Conservation (phyloP, 1,284 basidiomycete genomes). For the Sporisorium reilianum region DNA sequence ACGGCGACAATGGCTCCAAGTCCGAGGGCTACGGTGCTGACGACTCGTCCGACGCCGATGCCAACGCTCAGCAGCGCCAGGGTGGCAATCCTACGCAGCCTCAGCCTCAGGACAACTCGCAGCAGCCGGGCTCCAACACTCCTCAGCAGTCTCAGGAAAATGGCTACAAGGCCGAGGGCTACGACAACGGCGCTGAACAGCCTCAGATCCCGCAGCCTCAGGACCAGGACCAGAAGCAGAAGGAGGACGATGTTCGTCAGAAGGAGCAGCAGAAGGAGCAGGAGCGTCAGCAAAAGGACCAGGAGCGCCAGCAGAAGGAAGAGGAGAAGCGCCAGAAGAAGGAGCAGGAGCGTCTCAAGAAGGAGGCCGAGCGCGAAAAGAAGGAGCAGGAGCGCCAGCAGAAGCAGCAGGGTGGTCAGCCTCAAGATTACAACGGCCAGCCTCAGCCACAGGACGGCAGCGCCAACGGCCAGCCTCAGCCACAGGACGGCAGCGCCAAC, state of each 20-base stretch:
- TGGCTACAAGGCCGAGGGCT: too few relatives aligned
- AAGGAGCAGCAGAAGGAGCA: slow-evolving; percentile 16
- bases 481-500: slow-evolving; percentile 1
- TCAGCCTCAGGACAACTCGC: slow-evolving; percentile 5
- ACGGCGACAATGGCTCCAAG: background rate
- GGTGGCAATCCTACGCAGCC: background rate
- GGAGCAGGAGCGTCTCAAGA: slow-evolving; percentile 13
- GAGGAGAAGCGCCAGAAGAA: slow-evolving; percentile 16
- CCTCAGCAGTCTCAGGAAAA: too few relatives aligned
- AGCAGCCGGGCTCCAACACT: slow-evolving; percentile 6
- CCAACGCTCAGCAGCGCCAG: background rate
- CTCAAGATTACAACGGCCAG: too few relatives aligned
- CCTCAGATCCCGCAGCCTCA: slow-evolving; percentile 9
- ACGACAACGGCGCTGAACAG: too few relatives aligned
- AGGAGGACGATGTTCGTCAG: slow-evolving; percentile 2
- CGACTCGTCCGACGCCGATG: background rate
- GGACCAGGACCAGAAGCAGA: slow-evolving; percentile 20
- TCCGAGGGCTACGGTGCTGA: background rate
- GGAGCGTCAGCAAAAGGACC: slow-evolving; percentile 13
- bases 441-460: slow-evolving; percentile 4
- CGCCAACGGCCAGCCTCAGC: slow-evolving; percentile 7
- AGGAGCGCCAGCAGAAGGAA: slow-evolving; percentile 17
- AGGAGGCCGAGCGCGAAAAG: slow-evolving; percentile 23
- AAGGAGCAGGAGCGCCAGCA: slow-evolving; percentile 15
- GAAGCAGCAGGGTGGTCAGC: slow-evolving; percentile 13